phyloP scores from a whole-genome alignment of 495 filamentous ascomycete genomes.

The Wilcoxina mikolae region DNA sequence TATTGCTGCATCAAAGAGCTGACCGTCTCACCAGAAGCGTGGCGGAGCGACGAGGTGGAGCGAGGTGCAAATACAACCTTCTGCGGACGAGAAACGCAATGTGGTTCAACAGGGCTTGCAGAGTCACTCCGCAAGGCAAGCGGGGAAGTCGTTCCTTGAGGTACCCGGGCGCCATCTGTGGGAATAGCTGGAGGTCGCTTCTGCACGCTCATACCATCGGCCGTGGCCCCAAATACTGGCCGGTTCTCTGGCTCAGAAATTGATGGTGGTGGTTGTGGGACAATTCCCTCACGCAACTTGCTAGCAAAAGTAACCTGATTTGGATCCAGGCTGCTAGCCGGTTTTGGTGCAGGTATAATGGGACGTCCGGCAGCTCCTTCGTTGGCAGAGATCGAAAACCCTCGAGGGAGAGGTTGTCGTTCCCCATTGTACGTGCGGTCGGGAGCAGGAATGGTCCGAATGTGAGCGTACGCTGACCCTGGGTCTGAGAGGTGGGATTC shows the following conservation, averaged over 20 bases:
- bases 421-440: not conserved
- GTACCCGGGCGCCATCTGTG: not conserved
- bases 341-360: not conserved
- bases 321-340: not conserved
- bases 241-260: not conserved
- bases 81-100: too few relatives aligned
- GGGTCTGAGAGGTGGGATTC: not conserved
- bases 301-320: not conserved
- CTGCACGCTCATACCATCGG: not conserved
- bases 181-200: not conserved
- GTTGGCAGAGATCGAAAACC: not conserved
- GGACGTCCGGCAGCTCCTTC: not conserved
- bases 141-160: too few relatives aligned
- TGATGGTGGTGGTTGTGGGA: not conserved
- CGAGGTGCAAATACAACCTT: slow-evolving; percentile 6
- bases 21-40: not conserved
- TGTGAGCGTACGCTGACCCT: not conserved
- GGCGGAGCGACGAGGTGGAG: not conserved
- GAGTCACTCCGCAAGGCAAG: too few relatives aligned
- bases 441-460: not conserved
- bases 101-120: not conserved
- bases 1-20: slow-evolving; percentile 3
- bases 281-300: not conserved
- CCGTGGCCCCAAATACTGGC: not conserved
- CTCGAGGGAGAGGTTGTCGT: not conserved